Evolutionary conservation across 2,329 filamentous ascomycete species (phyloP).

Genomic region (Diaporthe sp.): DNA sequence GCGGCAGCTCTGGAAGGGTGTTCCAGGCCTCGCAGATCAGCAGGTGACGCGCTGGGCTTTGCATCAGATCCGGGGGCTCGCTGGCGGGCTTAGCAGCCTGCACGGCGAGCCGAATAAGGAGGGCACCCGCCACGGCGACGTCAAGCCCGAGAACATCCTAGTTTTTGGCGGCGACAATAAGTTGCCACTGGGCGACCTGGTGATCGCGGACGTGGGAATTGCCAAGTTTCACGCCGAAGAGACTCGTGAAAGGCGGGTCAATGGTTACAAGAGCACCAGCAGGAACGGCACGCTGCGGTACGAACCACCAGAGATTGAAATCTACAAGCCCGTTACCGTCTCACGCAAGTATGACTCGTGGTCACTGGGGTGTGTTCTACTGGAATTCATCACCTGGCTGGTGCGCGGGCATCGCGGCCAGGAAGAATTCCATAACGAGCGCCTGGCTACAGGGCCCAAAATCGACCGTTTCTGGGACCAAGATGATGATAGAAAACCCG

Average conservation of each 20-base stretch:
- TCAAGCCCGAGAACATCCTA: constrained; percentile 27
- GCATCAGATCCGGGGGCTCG: neutral
- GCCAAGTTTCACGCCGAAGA: neutral
- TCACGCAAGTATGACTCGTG: constrained; percentile 22
- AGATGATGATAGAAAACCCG: neutral
- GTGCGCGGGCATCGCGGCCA: neutral
- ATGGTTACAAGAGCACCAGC: neutral
- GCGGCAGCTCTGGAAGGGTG: neutral
- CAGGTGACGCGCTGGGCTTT: neutral
- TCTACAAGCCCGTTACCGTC: too few relatives aligned
- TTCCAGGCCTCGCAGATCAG: neutral
- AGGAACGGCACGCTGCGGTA: neutral
- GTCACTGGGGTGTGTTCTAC: constrained; percentile 15
- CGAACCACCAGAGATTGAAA: constrained; percentile 6
- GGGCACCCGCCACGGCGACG: constrained; percentile 2
- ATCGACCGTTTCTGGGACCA: constrained; percentile 2
- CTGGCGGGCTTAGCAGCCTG: neutral
- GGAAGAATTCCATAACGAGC: neutral
- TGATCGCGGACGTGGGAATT: constrained; percentile 6
- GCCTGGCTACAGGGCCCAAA: neutral
- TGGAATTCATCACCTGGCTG: constrained; percentile 26
- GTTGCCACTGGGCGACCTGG: neutral
- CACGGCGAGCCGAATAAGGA: too few relatives aligned
- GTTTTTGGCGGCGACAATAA: neutral
- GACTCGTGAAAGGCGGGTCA: neutral